Conservation (phyloP, 345 rosid species). For the Bruguiera sexangula region DNA sequence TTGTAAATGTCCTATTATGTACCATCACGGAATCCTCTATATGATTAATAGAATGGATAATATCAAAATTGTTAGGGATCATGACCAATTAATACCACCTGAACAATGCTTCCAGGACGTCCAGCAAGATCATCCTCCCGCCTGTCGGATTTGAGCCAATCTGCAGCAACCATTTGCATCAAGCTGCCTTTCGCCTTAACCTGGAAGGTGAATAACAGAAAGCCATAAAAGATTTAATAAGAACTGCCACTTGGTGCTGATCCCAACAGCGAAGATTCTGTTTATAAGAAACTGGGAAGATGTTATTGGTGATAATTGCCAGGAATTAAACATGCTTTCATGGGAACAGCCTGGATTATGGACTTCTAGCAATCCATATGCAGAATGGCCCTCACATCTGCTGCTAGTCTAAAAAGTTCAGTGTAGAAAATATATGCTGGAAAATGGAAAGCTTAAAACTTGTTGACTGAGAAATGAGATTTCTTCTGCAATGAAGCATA, state of each 20-base stretch:
- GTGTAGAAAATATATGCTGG: too few species aligned
- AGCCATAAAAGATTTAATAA: slow-evolving; percentile 3
- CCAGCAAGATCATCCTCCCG: slow-evolving; percentile 88
- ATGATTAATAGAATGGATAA: slow-evolving; percentile 6
- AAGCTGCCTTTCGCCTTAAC: slow-evolving; percentile 76
- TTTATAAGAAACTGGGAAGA: too few species aligned
- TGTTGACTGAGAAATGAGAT: too few species aligned
- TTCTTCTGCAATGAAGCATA: too few species aligned
- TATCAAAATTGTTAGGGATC: slow-evolving; percentile 6
- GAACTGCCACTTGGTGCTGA: background rate
- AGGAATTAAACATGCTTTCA: background rate
- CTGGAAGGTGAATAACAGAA: slow-evolving; percentile 39
- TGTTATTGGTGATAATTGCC: too few species aligned
- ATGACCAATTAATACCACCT: slow-evolving; percentile 40
- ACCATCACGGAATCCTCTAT: background rate
- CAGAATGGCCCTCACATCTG: background rate
- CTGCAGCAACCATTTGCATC: slow-evolving; percentile 97
- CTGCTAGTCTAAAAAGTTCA: background rate
- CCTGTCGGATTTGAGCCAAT: slow-evolving; percentile 86
- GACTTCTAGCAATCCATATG: background rate
- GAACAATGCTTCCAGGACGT: slow-evolving; percentile 89
- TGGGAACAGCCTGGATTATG: background rate
- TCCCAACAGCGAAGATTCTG: background rate
- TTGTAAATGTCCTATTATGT: slow-evolving; percentile 4
- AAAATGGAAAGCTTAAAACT: too few species aligned